Evolutionary conservation across 345 rosid species (phyloP), one percentile per base, ranked within the genome.

Genomic region (Eucalyptus regnans): DNA sequence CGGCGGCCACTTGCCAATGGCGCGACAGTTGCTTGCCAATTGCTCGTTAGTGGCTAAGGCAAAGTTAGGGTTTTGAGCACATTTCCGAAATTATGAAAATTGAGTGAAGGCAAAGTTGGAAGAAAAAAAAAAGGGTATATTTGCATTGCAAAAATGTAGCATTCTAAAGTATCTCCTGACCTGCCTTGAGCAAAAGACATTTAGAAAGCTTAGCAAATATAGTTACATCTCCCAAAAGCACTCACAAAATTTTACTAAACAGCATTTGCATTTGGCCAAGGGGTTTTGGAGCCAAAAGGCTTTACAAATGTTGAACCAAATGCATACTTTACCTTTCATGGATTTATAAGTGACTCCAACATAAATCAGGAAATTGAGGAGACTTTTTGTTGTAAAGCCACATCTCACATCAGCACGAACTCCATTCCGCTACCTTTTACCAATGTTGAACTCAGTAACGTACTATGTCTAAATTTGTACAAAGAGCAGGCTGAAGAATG

Each of bases 1-100:
- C 0, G 10, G 25, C 0, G 2, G 25, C 58, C 58, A 52, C 4
- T 52, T 52, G 58, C 10, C 1, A 52, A 9, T 18, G 58, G 0
- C 4, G 25, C 9, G 1, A 52, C 0, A 52, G 5, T 52, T 18
- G 58, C 58, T 52, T 52, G 58, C 25, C 0, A 52, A 0, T 52
- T 52, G 58, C 25, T 52, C 0, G 0, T 52, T 8, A 20, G 25
- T 52, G 58, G 58, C 58, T 52, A 52, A 52, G 58, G 0, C 10
- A 52, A 52, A 52, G 25, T 56, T 56, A 56, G 3, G 12, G 29
- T 56, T 56, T 56, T 56, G 29, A 56, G 29, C 29, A 56, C 3
- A 56, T 56, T 56, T 56, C 5, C 0, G 0, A 25, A 56, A 23
- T 56, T 56, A 23, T 23, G 62, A 56, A 56, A 56, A 25, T 56